A percentile compares a stretch with the other conserved stretches of the same genome.
Evolutionary conservation across 1,284 basidiomycete species (phyloP).

Genomic region (Phlebopus sp.): DNA sequence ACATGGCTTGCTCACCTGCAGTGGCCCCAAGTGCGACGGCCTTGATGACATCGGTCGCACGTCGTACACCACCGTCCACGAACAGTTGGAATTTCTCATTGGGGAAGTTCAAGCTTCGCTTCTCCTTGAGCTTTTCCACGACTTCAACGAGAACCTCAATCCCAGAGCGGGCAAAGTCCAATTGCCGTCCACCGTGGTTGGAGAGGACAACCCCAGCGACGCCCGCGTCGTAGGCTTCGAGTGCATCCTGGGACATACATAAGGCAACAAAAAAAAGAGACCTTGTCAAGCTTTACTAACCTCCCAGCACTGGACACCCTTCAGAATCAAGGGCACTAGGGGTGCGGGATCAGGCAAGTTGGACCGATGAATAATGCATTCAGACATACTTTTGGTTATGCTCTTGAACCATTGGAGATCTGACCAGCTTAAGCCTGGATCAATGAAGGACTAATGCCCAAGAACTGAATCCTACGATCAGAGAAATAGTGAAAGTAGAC

Average conservation of each 20-base stretch:
- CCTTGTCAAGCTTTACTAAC: slow-evolving; percentile 30
- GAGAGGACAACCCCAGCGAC: slow-evolving; percentile 85
- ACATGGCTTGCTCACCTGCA: slow-evolving; percentile 52
- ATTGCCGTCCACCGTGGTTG: slow-evolving; percentile 91
- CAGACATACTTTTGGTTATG: slow-evolving; percentile 74
- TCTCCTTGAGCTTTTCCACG: slow-evolving; percentile 67
- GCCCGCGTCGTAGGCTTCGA: slow-evolving; percentile 83
- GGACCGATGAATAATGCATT: neutral
- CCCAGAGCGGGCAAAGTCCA: slow-evolving; percentile 89
- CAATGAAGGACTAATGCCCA: slow-evolving; percentile 83
- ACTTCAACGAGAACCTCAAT: slow-evolving; percentile 91
- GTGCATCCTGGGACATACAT: slow-evolving; percentile 58
- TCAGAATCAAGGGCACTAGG: slow-evolving; percentile 86
- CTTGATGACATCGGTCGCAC: slow-evolving; percentile 91
- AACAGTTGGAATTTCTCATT: slow-evolving; percentile 78
- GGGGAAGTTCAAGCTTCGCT: slow-evolving; percentile 62
- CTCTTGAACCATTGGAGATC: slow-evolving; percentile 87
- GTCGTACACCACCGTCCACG: slow-evolving; percentile 89
- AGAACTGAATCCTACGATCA: neutral
- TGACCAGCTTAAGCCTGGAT: slow-evolving; percentile 84
- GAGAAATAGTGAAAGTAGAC: slow-evolving; percentile 22
- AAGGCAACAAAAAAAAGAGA: neutral
- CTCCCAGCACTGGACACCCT: slow-evolving; percentile 93
- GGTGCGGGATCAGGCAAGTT: slow-evolving; percentile 1
- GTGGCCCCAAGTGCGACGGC: slow-evolving; percentile 90